Percentiles rank a stretch among this genome's conserved stretches.
Evolutionary conservation across 805 yeast genomes (phyloP).

Genomic region (Priceomyces haplophilus): DNA sequence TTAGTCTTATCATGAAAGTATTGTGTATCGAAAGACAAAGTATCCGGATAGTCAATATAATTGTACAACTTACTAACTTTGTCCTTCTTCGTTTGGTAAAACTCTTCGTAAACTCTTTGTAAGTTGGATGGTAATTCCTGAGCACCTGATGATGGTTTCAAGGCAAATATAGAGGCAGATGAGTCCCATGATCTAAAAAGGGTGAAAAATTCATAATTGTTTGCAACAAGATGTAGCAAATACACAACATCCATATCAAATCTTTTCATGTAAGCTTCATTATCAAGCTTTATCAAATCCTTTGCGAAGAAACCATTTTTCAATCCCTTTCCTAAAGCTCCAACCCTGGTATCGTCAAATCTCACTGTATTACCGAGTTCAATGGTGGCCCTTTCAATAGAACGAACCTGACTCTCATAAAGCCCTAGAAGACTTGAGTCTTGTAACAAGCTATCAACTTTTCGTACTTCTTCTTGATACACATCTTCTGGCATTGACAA

Average conservation of each 20-base stretch:
- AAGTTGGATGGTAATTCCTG: slow-evolving; percentile 59
- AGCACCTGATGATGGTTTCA: slow-evolving; percentile 68
- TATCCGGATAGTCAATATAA: slow-evolving; percentile 51
- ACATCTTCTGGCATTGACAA: slow-evolving; percentile 65
- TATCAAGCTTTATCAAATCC: slow-evolving; percentile 48
- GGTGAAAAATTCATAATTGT: slow-evolving; percentile 72
- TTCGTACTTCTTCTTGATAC: slow-evolving; percentile 53
- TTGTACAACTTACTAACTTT: slow-evolving; percentile 40
- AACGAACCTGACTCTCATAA: slow-evolving; percentile 69
- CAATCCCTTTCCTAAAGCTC: slow-evolving; percentile 80
- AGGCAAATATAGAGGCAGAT: slow-evolving; percentile 48
- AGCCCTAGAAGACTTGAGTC: slow-evolving; percentile 61
- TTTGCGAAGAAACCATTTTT: slow-evolving; percentile 77
- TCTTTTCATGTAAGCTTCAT: slow-evolving; percentile 51
- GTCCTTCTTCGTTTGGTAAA: slow-evolving; percentile 46
- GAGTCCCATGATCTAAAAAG: slow-evolving; percentile 63
- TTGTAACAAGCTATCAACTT: slow-evolving; percentile 61
- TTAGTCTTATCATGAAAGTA: slow-evolving; percentile 55
- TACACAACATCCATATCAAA: slow-evolving; percentile 60
- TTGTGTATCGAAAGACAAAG: slow-evolving; percentile 51
- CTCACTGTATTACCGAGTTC: slow-evolving; percentile 72
- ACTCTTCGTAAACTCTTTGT: slow-evolving; percentile 53
- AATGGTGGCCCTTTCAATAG: slow-evolving; percentile 72
- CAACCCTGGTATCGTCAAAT: slow-evolving; percentile 69
- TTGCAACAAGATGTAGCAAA: slow-evolving; percentile 64